Evolutionary conservation across 108 stramenopile genomes (phyloP), one percentile per base, ranked within the genome.

Genomic region (Pseudonitzschia delicatissima): DNA sequence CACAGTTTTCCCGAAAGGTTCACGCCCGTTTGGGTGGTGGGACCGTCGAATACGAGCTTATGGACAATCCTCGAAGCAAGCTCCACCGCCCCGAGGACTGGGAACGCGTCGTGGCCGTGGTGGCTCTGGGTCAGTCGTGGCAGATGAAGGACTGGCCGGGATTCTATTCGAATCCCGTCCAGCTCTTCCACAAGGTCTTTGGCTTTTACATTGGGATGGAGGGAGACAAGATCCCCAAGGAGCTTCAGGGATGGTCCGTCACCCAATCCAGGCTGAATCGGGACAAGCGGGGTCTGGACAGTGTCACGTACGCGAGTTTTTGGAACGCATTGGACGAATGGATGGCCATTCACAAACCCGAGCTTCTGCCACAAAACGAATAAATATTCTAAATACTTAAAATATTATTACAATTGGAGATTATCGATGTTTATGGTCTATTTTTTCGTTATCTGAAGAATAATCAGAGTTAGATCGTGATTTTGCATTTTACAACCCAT

Each of bases 81-180:
- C 77, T 86, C 34, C 65, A 64, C 20, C 50, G 64, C 27, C 34
- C 70, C 37, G 73, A 81, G 50, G 97, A 97, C 36, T 99, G 98
- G 98, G 81, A 92, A 33, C 79, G 93, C 18, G 83, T 98, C 35
- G 97, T 95, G 36, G 96, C 97, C 11, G 96, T 99, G 6, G 66
- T 99, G 28, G 90, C 88, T 40, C 82, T 87, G 62, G 98, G 98
- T 47, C 83, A 92, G 18, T 60, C 78, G 0, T 99, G 98, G 98
- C 98, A 99, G 77, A 97, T 99, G 83, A 96, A 96, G 72, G 97
- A 94, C 40, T 99, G 96, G 97, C 71, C 74, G 18, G 69, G 62
- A 4, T 17, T 29, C 25, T 86, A 87, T 52, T 73, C 69, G n/a
- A 70, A 87, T 77, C 91, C 93, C 26, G 93, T 92, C n/a, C 82